A percentile compares a stretch with the other conserved stretches of the same genome.
These are phyloP conservation scores for Claviceps cyperi DNA, from an alignment of 2,329 filamentous ascomycete genomes.

Conservation along the genomic window DNA sequence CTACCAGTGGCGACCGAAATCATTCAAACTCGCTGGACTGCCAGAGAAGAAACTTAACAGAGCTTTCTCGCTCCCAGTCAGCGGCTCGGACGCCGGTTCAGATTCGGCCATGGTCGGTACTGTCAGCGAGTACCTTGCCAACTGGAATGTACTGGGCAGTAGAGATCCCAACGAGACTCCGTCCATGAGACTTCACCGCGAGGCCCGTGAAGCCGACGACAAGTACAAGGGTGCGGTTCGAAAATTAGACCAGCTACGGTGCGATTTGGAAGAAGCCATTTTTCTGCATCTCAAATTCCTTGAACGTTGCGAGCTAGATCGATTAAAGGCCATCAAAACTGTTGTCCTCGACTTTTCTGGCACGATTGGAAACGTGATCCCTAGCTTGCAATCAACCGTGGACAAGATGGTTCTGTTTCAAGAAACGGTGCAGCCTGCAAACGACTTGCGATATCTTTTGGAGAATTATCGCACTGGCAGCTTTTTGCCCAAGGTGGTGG, in stretches of 20 bases:
- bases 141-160: constrained; percentile 79
- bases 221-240: constrained; percentile 79
- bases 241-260: constrained; percentile 79
- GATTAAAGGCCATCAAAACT: constrained; percentile 94
- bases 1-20: constrained; percentile 92
- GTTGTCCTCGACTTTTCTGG: constrained; percentile 96
- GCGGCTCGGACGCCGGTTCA: constrained; percentile 31
- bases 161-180: constrained; percentile 88
- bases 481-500: constrained; percentile 77
- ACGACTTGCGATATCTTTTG: constrained; percentile 81
- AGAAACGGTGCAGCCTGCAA: constrained; percentile 88
- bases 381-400: constrained; percentile 84
- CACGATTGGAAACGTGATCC: constrained; percentile 94
- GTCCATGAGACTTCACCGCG: constrained; percentile 68
- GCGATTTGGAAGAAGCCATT: constrained; percentile 91
- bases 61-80: constrained; percentile 57
- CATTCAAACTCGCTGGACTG: constrained; percentile 74
- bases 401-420: constrained; percentile 99
- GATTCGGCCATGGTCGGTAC: constrained; percentile 72
- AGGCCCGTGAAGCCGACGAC: constrained; percentile 82
- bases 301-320: constrained; percentile 90
- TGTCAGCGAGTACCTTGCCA: constrained; percentile 76
- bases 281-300: constrained; percentile 87
- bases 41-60: constrained; percentile 78
- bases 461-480: constrained; percentile 95